Percentiles rank a stretch among this genome's conserved stretches.
Evolutionary conservation across 441 rosid species (phyloP).

Genomic region (Daphne laureola): DNA sequence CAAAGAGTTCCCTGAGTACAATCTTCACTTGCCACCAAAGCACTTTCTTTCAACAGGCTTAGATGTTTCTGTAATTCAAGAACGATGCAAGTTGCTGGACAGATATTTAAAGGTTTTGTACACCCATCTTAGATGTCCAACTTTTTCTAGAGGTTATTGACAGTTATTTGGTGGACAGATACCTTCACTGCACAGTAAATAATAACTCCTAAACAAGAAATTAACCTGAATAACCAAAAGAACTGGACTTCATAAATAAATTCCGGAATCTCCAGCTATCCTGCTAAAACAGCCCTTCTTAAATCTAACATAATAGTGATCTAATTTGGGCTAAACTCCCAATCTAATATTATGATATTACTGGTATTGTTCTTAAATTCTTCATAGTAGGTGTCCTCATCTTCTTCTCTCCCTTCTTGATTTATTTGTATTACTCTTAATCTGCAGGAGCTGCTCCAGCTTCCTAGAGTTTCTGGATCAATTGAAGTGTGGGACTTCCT

Average conservation of each 20-base stretch:
- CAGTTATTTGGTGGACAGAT: too few relatives aligned
- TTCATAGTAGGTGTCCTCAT: slow-evolving; percentile 6
- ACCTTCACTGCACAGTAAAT: too few relatives aligned
- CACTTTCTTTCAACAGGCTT: slow-evolving; percentile 94
- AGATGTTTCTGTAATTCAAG: slow-evolving; percentile 78
- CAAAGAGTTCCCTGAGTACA: slow-evolving; percentile 83
- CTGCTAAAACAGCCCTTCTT: too few relatives aligned
- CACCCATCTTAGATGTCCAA: slow-evolving; percentile 7
- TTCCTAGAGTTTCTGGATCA: slow-evolving; percentile 88
- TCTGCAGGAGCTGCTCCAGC: slow-evolving; percentile 66
- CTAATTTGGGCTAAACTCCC: too few relatives aligned
- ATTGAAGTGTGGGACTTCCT: slow-evolving; percentile 99
- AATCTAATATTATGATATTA: too few relatives aligned
- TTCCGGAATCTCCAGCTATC: too few relatives aligned
- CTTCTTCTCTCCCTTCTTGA: slow-evolving; percentile 13
- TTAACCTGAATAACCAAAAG: too few relatives aligned
- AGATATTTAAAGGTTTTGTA: slow-evolving; percentile 70
- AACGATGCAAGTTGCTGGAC: slow-evolving; percentile 87
- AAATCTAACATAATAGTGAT: too few relatives aligned
- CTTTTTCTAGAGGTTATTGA: too few relatives aligned
- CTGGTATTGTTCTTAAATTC: not conserved
- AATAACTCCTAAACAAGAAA: too few relatives aligned
- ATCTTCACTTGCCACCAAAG: slow-evolving; percentile 95
- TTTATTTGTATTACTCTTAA: slow-evolving; percentile 3
- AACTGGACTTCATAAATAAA: too few relatives aligned